Conservation (phyloP, 2,329 filamentous ascomycete species). For the Diaporthe sp. region DNA sequence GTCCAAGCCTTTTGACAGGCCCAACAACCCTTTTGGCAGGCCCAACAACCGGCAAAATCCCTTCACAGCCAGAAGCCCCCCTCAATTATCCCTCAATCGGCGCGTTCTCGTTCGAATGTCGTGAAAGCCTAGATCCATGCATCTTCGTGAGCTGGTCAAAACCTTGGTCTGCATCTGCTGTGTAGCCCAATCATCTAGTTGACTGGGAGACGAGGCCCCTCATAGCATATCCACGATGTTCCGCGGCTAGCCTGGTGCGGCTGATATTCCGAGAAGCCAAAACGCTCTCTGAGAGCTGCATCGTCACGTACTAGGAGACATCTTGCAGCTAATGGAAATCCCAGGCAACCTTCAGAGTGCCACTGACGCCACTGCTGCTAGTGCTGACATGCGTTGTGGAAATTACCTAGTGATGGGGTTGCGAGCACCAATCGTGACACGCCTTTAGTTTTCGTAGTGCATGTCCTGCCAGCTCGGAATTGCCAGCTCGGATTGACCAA, state of each 20-base stretch:
- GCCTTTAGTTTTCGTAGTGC: not conserved
- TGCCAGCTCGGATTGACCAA: not conserved
- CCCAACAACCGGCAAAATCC: not conserved
- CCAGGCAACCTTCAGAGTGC: not conserved
- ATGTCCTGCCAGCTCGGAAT: not conserved
- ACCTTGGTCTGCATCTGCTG: not conserved
- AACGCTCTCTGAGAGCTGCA: not conserved
- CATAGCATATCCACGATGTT: not conserved
- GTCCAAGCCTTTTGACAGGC: not conserved
- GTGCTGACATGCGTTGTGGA: not conserved
- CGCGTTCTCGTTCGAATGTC: too few relatives aligned
- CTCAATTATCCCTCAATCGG: not conserved
- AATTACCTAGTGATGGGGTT: not conserved
- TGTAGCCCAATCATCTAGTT: not conserved
- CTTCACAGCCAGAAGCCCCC: not conserved
- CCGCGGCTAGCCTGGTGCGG: not conserved
- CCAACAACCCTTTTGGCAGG: not conserved
- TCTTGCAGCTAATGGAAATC: not conserved
- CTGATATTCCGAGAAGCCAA: not conserved
- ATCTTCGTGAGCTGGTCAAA: not conserved
- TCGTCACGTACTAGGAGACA: not conserved
- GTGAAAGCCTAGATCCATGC: not conserved
- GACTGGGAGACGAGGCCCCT: not conserved
- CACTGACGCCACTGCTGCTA: conserved; percentile 8
- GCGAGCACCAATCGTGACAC: not conserved